phyloP scores from a whole-genome alignment of 2,329 filamentous ascomycete genomes.

The Dactylellina haptotyla region DNA sequence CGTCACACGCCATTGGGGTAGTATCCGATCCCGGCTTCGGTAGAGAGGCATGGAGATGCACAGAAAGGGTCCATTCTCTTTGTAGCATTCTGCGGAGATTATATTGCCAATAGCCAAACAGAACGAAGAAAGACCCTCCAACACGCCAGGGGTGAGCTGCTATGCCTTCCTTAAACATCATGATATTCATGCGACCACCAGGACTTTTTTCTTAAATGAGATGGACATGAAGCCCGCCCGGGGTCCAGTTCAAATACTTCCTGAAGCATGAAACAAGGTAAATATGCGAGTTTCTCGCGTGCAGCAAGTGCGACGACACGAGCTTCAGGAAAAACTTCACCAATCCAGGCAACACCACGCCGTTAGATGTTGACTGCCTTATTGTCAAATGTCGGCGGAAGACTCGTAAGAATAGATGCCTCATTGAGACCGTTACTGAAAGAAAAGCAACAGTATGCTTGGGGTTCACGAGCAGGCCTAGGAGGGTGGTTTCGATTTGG shows the following conservation, averaged over 20 bases:
- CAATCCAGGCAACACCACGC: neutral
- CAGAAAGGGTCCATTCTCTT: neutral
- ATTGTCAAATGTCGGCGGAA: neutral
- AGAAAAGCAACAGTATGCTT: neutral
- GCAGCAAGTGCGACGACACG: constrained; percentile 20
- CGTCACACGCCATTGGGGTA: neutral
- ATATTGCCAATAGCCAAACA: neutral
- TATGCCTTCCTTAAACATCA: constrained; percentile 33
- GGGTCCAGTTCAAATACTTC: constrained; percentile 15
- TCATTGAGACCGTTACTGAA: neutral
- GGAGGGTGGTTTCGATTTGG: constrained; percentile 6
- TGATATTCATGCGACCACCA: constrained; percentile 22
- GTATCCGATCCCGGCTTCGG: neutral
- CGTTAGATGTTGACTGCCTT: neutral
- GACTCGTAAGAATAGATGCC: neutral
- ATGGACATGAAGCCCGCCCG: constrained; percentile 31
- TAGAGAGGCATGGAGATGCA: neutral
- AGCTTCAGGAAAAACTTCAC: neutral
- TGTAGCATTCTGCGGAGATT: constrained; percentile 16
- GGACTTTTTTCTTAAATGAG: constrained; percentile 6
- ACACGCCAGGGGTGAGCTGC: neutral
- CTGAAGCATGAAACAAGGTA: constrained; percentile 23
- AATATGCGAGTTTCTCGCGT: neutral
- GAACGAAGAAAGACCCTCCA: constrained; percentile 10
- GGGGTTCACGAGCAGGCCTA: neutral